These are phyloP conservation scores for Mesembryanthemum crystallinum DNA, from an alignment of 148 eudicot genomes.

Conservation along the genomic window DNA sequence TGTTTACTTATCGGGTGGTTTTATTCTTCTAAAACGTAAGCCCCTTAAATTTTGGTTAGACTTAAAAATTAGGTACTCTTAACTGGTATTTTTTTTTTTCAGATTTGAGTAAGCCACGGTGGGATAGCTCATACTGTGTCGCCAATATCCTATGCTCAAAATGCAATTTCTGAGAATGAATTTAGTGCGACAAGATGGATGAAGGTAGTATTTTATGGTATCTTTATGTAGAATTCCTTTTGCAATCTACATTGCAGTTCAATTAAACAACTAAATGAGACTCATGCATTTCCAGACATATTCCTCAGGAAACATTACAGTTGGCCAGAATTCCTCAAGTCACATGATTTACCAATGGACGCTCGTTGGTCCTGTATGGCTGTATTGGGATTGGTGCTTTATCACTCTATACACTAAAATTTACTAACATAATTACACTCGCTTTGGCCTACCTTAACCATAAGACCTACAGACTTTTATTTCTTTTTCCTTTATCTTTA, in stretches of 20 bases:
- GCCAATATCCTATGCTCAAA: conserved; percentile 73
- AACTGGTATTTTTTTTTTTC: conserved; percentile 25
- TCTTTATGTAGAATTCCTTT: not conserved
- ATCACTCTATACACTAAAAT: conserved; percentile 51
- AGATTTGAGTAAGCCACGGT: conserved; percentile 35
- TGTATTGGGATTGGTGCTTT: conserved; percentile 65
- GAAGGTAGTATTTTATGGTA: conserved; percentile 32
- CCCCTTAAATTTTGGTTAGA: not conserved
- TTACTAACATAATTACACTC: conserved; percentile 49
- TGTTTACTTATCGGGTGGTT: conserved; percentile 73
- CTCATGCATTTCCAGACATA: conserved; percentile 23
- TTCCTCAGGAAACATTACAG: conserved; percentile 50
- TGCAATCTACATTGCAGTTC: not conserved
- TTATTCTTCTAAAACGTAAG: conserved; percentile 64
- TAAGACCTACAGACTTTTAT: conserved; percentile 25
- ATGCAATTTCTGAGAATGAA: conserved; percentile 77
- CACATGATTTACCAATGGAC: conserved; percentile 55
- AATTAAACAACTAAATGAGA: conserved; percentile 4
- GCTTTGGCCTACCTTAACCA: conserved; percentile 56
- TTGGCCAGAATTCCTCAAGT: conserved; percentile 57
- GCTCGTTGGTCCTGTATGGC: conserved; percentile 42
- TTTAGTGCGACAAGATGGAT: conserved; percentile 70
- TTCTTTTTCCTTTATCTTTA: not conserved
- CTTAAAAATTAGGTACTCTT: not conserved
- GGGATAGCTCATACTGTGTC: conserved; percentile 82